Conservation (phyloP, 768 basidiomycete genomes). For the Candolleomyces aberdarensis region DNA sequence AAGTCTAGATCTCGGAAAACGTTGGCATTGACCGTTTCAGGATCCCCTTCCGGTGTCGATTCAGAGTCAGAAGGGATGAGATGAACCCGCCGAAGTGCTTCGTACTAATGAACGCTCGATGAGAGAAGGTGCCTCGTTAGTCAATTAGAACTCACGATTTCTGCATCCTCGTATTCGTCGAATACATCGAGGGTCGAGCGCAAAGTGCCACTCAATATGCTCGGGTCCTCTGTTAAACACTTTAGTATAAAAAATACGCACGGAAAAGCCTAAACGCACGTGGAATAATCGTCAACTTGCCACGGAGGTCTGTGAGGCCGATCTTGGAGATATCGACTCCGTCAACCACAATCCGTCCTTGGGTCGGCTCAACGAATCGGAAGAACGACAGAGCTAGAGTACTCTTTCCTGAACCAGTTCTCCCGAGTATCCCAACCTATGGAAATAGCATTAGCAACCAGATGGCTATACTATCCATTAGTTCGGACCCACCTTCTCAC, state of each 20-base stretch:
- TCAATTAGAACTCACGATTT: conserved; percentile 55
- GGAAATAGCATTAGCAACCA: conserved; percentile 13
- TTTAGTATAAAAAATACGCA: not conserved
- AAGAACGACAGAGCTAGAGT: conserved; percentile 84
- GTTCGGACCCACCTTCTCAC: conserved; percentile 60
- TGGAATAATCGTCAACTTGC: conserved; percentile 54
- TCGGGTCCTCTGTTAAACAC: conserved; percentile 70
- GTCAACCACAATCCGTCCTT: conserved; percentile 74
- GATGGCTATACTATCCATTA: conserved; percentile 22
- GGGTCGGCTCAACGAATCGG: conserved; percentile 78
- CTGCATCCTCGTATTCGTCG: conserved; percentile 77
- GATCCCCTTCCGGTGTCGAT: conserved; percentile 43
- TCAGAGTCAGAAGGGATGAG: conserved; percentile 61
- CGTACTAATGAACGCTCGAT: conserved; percentile 46
- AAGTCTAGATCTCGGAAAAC: conserved; percentile 77
- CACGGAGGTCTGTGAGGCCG: conserved; percentile 80
- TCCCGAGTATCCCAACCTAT: conserved; percentile 67
- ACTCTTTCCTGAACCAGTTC: conserved; percentile 77
- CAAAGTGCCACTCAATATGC: conserved; percentile 79
- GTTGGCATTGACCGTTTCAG: conserved; percentile 60
- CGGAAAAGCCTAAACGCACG: conserved; percentile 37
- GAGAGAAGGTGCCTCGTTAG: not conserved
- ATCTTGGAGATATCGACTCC: conserved; percentile 74
- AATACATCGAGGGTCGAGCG: conserved; percentile 85
- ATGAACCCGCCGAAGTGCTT: conserved; percentile 81